Evolutionary conservation across 805 yeast species (phyloP), one percentile per base, ranked within the genome.

Genomic region (Kregervanrija delftensis): DNA sequence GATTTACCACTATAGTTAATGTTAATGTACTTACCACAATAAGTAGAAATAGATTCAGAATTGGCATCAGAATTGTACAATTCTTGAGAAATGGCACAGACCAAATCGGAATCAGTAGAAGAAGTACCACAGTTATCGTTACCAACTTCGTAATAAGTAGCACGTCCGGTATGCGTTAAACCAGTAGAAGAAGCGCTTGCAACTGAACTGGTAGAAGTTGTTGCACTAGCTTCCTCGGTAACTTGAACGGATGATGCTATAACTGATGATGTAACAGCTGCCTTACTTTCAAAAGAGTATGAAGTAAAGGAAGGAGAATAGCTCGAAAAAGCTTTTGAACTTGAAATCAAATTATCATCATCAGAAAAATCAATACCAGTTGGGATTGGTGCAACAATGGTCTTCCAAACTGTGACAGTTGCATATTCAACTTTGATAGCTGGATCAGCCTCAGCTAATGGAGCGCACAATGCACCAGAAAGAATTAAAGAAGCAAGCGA

Each of bases 61-160:
- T 45, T 49, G 30, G 52, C 55, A n/a, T 48, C 49, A 4, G 63
- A 47, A 30, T 56, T 55, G 52, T 65, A 77, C 40, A 73, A 56
- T 15, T 62, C 53, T 49, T 70, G 69, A 14, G 79, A 69, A 45
- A 77, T 63, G 32, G 81, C 82, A 44, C 69, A 73, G 43, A 77
- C 72, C 41, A 54, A 60, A 47, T 76, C 81, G 11, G 61, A 37
- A 37, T 64, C 69, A 2, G 65, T 43, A 48, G 65, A 69, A 28
- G 63, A 56, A 12, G 65, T 55, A 33, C 81, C 81, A 63, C 81
- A 76, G 38, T 78, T 74, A 47, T 79, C 81, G 40, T 63, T 53
- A 5, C 69, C 69, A 15, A 74, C 66, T 30, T 57, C 55, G 56
- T 72, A 76, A 59, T 60, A 76, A 30, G 81, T 76, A 43, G 79